Percentiles rank a stretch among this genome's conserved stretches.
Evolutionary conservation across 371 early-diverging fungal genomes (phyloP).

Genomic region (Fennellomyces sp.): DNA sequence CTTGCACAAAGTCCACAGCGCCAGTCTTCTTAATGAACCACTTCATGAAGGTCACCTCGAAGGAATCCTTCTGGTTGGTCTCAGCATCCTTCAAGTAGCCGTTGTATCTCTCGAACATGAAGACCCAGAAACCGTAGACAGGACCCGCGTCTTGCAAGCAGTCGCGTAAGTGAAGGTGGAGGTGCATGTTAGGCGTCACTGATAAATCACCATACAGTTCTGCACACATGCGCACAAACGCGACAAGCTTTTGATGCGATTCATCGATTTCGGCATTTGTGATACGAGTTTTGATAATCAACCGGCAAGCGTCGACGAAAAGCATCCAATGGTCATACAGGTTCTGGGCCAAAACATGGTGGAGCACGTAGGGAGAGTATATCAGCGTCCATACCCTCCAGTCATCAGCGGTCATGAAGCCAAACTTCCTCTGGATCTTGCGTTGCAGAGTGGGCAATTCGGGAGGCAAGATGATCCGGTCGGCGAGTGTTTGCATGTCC

Average conservation of each 20-base stretch:
- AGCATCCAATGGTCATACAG: background rate
- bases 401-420: constrained; percentile 1
- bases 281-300: background rate
- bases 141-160: background rate
- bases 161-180: constrained; percentile 6
- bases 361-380: background rate
- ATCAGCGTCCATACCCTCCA: constrained; percentile 6
- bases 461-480: background rate
- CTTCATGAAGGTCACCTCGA: constrained; percentile 7
- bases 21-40: background rate
- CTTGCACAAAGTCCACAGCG: background rate
- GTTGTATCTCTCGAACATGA: constrained; percentile 8
- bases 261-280: background rate
- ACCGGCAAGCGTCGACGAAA: constrained; percentile 7
- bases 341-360: background rate
- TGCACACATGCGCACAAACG: background rate
- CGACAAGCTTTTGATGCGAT: background rate
- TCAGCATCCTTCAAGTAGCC: background rate
- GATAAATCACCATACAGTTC: too few relatives aligned
- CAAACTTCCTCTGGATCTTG: background rate
- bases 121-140: constrained; percentile 1
- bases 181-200: constrained; percentile 12
- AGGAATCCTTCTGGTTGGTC: constrained; percentile 1
- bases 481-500: background rate
- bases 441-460: background rate